Evolutionary conservation across 208 protist species (phyloP), one percentile per base, ranked within the genome.

Genomic region (Leishmania braziliensis): DNA sequence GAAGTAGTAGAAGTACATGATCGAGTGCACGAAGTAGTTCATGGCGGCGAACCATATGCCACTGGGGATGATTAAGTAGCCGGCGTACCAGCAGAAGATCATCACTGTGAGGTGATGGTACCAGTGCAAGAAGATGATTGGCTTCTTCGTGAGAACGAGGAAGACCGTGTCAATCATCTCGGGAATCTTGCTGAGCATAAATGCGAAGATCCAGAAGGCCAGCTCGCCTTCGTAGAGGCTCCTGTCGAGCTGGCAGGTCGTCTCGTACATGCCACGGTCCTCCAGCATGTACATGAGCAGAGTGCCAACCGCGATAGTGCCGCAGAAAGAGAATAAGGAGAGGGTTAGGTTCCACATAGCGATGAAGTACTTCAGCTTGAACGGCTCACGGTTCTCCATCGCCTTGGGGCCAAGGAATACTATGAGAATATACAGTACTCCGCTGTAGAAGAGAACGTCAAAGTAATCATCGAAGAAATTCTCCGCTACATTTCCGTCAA

Each of bases 1-100:
- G 70, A 96, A 96, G 88, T 99, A 99, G 85, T 99, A 99, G 12
- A 92, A 88, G 86, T 99, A 99, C 97, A 99, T 99, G 86, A 98
- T 81, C 18, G 94, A 87, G 90, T 99, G 98, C 50, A 99, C 97
- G 29, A 71, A 77, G 86, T 96, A 97, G 85, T 99, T 99, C 95
- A 99, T 98, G 16, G 87, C 78, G 29, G 92, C 87, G 79, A 98
- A 99, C 84, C 88, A 95, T 39, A 98, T 43, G 39, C 95, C 95
- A 71, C 85, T 85, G 14, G 85, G 79, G 26, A 93, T 91, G 0
- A 83, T 58, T 0, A 70, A 78, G 60, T 84, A 43, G 18, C 87
- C 91, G 14, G 91, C 90, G 78, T 97, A 83, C 96, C 95, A 99
- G 88, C 94, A 99, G 88, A 92, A 99, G 39, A 98, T 73, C 46